Percentiles rank a stretch among this genome's conserved stretches.
Evolutionary conservation across 768 basidiomycete species (phyloP).

Genomic region (Boletus bicolor): DNA sequence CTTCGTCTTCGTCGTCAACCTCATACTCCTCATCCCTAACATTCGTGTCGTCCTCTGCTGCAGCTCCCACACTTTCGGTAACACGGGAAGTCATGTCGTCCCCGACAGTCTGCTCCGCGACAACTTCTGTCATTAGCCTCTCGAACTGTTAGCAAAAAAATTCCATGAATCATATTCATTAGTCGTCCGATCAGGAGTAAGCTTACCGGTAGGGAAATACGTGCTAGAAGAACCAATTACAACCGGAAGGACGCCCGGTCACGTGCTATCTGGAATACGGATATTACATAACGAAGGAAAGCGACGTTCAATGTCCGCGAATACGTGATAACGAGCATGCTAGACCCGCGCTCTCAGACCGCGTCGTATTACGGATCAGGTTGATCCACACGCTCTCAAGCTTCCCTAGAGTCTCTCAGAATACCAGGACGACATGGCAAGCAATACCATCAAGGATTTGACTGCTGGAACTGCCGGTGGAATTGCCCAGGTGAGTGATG

Average conservation of each 20-base stretch:
- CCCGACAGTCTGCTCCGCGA: conserved; percentile 4
- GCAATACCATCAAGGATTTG: conserved; percentile 79
- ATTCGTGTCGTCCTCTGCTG: conserved; percentile 29
- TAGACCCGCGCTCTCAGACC: conserved; percentile 2
- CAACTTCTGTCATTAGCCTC: conserved; percentile 14
- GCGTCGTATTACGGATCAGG: neutral
- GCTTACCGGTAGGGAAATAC: conserved; percentile 13
- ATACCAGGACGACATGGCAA: conserved; percentile 25
- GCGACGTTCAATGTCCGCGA: conserved; percentile 22
- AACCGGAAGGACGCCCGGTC: conserved; percentile 1
- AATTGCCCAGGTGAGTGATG: conserved; percentile 67
- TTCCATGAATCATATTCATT: conserved; percentile 7
- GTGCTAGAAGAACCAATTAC: neutral
- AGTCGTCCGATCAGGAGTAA: conserved; percentile 1
- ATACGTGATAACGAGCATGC: conserved; percentile 6
- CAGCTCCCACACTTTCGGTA: neutral
- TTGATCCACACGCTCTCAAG: neutral
- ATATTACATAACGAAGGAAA: conserved; percentile 3
- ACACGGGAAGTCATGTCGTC: neutral
- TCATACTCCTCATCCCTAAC: conserved; percentile 44
- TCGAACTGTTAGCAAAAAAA: neutral
- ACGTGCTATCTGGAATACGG: conserved; percentile 7
- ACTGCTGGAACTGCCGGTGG: conserved; percentile 90
- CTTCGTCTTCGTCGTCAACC: conserved; percentile 55
- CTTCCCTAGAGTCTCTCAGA: neutral